Evolutionary conservation across 768 basidiomycete species (phyloP).

Genomic region (Coprinellus aureogranulatus): DNA sequence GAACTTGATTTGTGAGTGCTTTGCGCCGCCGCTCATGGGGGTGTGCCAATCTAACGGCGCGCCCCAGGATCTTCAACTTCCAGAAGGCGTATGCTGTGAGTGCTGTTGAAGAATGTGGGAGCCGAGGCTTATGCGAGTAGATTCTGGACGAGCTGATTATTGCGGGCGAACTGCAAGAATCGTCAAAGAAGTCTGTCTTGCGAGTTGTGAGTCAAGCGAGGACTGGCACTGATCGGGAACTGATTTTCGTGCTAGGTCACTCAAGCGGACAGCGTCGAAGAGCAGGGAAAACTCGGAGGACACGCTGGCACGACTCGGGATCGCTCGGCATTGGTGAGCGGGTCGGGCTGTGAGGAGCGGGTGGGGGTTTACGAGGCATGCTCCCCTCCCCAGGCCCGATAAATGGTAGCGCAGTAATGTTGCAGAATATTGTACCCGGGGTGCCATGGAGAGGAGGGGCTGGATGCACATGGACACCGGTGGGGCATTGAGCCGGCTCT

Average conservation of each 20-base stretch:
- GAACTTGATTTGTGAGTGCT: conserved; percentile 87
- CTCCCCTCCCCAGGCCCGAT: too few species aligned
- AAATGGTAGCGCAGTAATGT: too few species aligned
- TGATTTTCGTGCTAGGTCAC: conserved; percentile 57
- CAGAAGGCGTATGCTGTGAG: conserved; percentile 94
- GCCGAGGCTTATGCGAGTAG: conserved; percentile 25
- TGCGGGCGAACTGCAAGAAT: conserved; percentile 95
- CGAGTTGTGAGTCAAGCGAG: conserved; percentile 37
- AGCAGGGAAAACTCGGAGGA: conserved; percentile 85
- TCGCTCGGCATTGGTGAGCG: conserved; percentile 70
- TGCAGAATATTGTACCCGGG: conserved; percentile 2
- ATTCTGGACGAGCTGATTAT: conserved; percentile 97
- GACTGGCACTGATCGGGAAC: not conserved
- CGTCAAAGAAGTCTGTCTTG: conserved; percentile 88
- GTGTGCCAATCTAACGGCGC: not conserved
- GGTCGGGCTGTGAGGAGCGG: conserved; percentile 13
- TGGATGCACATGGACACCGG: too few species aligned
- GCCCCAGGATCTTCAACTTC: conserved; percentile 89
- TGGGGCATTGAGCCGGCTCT: not conserved
- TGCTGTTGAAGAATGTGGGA: conserved; percentile 9
- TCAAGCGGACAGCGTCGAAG: conserved; percentile 79
- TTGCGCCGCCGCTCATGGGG: conserved; percentile 5
- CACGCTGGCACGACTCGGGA: conserved; percentile 70
- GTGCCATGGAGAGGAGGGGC: not conserved
- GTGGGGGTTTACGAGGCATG: too few species aligned